Conservation (phyloP, 2,329 filamentous ascomycete genomes). For the Fusarium odoratissimum region DNA sequence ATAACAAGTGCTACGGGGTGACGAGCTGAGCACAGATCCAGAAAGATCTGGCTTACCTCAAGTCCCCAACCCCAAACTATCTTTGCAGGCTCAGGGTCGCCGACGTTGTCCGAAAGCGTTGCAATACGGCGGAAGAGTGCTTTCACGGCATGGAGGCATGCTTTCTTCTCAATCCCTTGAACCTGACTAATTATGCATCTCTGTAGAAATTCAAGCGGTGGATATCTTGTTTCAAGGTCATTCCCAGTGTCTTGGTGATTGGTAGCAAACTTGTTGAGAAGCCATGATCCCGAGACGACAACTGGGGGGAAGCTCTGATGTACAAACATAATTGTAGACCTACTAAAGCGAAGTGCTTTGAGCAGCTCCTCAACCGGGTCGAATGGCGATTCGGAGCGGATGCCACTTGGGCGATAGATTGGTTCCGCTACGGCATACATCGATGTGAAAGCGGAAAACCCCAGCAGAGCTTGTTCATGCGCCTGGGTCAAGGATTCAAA, state of each 20-base stretch:
- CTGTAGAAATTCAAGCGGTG: rapidly evolving
- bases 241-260: background rate
- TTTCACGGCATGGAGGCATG: background rate
- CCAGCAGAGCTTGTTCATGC: background rate
- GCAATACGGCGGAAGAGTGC: background rate
- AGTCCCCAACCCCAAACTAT: background rate
- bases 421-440: background rate
- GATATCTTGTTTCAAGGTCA: background rate
- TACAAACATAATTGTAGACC: background rate
- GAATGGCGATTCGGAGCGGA: background rate
- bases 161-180: rapidly evolving
- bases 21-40: background rate
- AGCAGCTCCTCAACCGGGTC: background rate
- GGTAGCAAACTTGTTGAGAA: background rate
- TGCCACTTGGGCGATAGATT: rapidly evolving
- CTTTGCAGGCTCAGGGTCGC: background rate
- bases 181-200: background rate
- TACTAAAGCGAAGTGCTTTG: background rate
- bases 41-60: background rate
- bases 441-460: background rate
- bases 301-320: background rate
- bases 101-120: background rate
- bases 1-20: background rate
- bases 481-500: background rate
- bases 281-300: background rate